Conservation (phyloP, 768 basidiomycete species). For the Mycena haematopus region DNA sequence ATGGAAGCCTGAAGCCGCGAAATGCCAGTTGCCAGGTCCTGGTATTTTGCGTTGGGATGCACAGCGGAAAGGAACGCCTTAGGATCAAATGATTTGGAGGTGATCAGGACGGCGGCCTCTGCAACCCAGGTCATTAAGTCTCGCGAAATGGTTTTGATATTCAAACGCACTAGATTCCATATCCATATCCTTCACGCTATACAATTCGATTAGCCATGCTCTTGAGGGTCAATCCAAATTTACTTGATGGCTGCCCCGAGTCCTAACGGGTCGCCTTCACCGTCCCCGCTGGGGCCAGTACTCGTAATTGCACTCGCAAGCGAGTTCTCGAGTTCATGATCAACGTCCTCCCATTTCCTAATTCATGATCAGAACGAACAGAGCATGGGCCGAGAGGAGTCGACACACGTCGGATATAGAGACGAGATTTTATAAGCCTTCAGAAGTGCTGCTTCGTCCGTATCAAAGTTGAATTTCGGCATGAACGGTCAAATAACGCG, state of each 20-base stretch:
- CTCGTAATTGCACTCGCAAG: conserved; percentile 73
- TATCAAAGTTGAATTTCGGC: conserved; percentile 69
- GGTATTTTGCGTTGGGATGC: conserved; percentile 94
- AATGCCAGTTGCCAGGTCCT: conserved; percentile 85
- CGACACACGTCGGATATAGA: conserved; percentile 68
- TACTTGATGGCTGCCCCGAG: conserved; percentile 71
- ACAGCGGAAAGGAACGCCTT: conserved; percentile 90
- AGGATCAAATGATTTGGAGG: conserved; percentile 95
- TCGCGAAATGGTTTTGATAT: background rate
- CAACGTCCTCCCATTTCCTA: conserved; percentile 90
- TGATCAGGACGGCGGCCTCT: conserved; percentile 85
- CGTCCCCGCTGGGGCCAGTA: conserved; percentile 55
- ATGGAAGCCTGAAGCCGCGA: conserved; percentile 76
- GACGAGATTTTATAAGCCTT: conserved; percentile 88
- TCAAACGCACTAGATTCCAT: conserved; percentile 73
- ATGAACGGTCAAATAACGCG: conserved; percentile 37
- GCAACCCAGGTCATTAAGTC: conserved; percentile 1
- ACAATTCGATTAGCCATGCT: conserved; percentile 18
- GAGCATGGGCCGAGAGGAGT: background rate
- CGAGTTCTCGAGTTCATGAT: conserved; percentile 83
- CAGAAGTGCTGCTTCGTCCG: conserved; percentile 83
- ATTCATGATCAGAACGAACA: background rate
- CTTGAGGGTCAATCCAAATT: conserved; percentile 33
- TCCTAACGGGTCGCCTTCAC: conserved; percentile 80
- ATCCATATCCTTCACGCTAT: conserved; percentile 71